Evolutionary conservation across 371 early-diverging fungal genomes (phyloP).

Genomic region (Mycotypha africana): DNA sequence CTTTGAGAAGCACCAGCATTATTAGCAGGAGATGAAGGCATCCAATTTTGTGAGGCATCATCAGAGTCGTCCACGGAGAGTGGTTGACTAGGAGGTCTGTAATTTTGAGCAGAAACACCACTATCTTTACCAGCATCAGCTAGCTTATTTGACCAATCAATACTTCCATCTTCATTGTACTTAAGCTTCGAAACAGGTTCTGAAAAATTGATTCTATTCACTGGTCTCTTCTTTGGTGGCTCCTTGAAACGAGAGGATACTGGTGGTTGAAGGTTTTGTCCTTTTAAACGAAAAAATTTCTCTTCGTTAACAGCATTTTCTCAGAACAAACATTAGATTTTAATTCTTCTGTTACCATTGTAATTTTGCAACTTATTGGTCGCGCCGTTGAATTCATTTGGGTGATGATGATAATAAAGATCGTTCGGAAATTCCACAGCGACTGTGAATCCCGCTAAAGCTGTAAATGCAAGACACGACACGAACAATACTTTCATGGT

Average conservation of each 20-base stretch:
- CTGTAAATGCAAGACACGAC: too few species aligned
- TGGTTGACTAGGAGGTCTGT: neutral
- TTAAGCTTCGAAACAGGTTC: neutral
- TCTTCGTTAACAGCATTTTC: too few species aligned
- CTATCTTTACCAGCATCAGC: neutral
- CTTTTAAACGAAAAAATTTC: too few species aligned
- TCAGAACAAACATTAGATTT: too few species aligned
- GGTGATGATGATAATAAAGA: conserved; percentile 13
- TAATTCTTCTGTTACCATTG: neutral
- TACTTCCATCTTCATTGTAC: conserved; percentile 8
- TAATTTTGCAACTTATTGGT: neutral
- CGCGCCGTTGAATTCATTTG: neutral
- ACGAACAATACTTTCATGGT: too few species aligned
- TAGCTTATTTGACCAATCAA: conserved; percentile 4
- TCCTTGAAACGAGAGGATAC: neutral
- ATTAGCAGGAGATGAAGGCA: too few species aligned
- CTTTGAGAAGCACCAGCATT: too few species aligned
- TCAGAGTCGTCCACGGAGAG: neutral
- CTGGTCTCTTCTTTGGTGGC: neutral
- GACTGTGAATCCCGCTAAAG: too few species aligned
- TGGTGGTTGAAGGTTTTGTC: neutral
- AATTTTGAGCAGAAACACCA: neutral
- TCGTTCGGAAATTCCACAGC: conserved; percentile 16
- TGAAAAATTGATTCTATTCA: too few species aligned
- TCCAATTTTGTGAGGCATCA: neutral